Percentiles rank a stretch among this genome's conserved stretches.
Conservation (phyloP, 805 yeast genomes). For the Pichia paraexigua region DNA sequence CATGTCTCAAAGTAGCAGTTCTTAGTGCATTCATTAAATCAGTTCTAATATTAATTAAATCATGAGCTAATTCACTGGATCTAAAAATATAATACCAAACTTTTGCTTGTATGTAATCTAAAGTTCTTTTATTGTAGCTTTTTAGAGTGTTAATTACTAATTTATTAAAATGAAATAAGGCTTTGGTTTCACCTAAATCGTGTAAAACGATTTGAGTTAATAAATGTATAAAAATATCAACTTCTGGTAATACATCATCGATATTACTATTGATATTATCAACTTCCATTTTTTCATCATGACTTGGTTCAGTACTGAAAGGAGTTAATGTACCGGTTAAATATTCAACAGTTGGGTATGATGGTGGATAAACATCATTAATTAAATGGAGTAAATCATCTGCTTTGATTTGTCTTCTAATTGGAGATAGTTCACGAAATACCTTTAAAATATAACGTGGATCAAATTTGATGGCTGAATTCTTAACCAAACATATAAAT, state of each 20-base stretch:
- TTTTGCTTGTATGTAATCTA: constrained; percentile 83
- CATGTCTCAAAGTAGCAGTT: constrained; percentile 87
- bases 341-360: constrained; percentile 32
- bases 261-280: constrained; percentile 22
- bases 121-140: constrained; percentile 66
- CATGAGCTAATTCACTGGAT: constrained; percentile 55
- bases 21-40: constrained; percentile 68
- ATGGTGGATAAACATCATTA: constrained; percentile 45
- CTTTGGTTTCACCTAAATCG: constrained; percentile 45
- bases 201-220: constrained; percentile 69
- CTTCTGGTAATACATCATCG: constrained; percentile 58
- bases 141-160: constrained; percentile 47
- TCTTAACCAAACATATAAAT: constrained; percentile 18
- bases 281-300: constrained; percentile 25
- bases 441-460: constrained; percentile 83
- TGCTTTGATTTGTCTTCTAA: constrained; percentile 57
- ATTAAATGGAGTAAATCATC: constrained; percentile 50
- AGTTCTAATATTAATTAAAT: constrained; percentile 55
- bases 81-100: constrained; percentile 87
- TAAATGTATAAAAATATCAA: constrained; percentile 71
- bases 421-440: constrained; percentile 69
- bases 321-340: constrained; percentile 31
- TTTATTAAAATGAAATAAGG: constrained; percentile 46
- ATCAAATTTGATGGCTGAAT: constrained; percentile 51
- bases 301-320: constrained; percentile 11